Conservation (phyloP, 805 yeast genomes). For the Sugiyamaella qingdaonensis region DNA sequence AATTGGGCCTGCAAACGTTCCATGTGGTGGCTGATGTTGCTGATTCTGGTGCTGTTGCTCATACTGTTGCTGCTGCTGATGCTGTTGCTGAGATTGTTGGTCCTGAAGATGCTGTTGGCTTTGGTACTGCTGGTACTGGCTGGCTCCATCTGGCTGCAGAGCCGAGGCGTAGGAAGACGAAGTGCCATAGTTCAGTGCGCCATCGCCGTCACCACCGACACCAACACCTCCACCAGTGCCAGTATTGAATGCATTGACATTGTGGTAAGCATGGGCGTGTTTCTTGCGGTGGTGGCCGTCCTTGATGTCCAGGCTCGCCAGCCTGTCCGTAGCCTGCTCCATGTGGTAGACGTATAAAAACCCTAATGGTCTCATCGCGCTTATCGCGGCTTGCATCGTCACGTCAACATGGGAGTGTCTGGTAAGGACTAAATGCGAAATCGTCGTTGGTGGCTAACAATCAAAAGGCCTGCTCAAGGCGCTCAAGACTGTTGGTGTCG, state of each 20-base stretch:
- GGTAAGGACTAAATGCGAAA: constrained; percentile 13
- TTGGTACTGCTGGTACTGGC: too few relatives aligned
- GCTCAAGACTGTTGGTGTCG: constrained; percentile 67
- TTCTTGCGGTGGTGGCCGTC: constrained; percentile 23
- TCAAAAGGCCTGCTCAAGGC: constrained; percentile 76
- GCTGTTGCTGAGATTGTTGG: too few relatives aligned
- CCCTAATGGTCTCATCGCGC: background rate
- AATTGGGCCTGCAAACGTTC: too few relatives aligned
- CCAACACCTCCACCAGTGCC: background rate
- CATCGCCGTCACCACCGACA: background rate
- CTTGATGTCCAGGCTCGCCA: constrained; percentile 2
- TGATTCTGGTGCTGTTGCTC: too few relatives aligned
- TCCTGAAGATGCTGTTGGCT: too few relatives aligned
- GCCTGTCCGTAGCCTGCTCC: constrained; percentile 2
- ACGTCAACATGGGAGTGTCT: constrained; percentile 19
- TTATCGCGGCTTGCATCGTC: background rate
- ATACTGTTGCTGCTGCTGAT: too few relatives aligned
- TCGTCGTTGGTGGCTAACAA: background rate
- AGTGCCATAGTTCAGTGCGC: background rate
- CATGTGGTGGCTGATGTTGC: too few relatives aligned
- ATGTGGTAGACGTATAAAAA: background rate
- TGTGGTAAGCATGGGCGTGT: constrained; percentile 16
- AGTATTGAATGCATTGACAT: constrained; percentile 4
- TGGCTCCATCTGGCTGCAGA: too few relatives aligned
- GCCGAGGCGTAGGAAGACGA: too few relatives aligned